Base-by-base conservation (phyloP, 768 basidiomycete species). In the Amylocystis lapponica region DNA sequence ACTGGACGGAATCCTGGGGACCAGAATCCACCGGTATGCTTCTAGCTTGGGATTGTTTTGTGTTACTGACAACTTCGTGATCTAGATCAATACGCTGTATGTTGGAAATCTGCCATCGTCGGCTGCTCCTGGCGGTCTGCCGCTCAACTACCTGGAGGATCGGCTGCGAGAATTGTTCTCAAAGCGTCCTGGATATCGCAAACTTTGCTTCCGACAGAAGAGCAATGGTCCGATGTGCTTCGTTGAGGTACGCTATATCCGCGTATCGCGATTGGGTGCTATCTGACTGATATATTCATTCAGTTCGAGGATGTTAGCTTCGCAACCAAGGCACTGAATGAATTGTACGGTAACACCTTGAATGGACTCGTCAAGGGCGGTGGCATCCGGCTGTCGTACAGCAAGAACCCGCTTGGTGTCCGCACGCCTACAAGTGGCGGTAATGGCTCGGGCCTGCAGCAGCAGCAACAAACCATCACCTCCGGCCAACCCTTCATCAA, bases 171-270 rank as follows among this genome's bases (percentile, higher is more conserved):
- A 82, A 29, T 67, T 96, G 36, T 99, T 99, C 63, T 73, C 76
- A 22, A 70, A 71, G 23, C 84, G 82, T 32, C 75, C 79, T 3
- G 96, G 96, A 2, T 99, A 83, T 66, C 84, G 90, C 45, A 87
- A 94, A 55, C 75, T 99, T 49, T 92, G 85, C 57, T 98, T 93
- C 71, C 75, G 94, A 41, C 92, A 95, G 58, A 99, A 99, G 70
- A 89, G 79, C 61, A 94, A 94, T 55, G 94, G 96, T 1, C 95
- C 95, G 7, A 98, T 98, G 94, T 98, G 96, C 64, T 98, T 98
- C 62, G 93, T 98, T 34, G 96, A 99, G 81, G 90, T 92, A 55
- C 20, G 61, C 51, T 56, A 49, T 21, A 4, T 33, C 22, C 21
- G 21, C 13, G n/a, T 31, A 8, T 17, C n/a, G 9, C 13, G n/a